Evolutionary conservation across 208 protist genomes (phyloP).

Genomic region (Trypanosoma cruzi): DNA sequence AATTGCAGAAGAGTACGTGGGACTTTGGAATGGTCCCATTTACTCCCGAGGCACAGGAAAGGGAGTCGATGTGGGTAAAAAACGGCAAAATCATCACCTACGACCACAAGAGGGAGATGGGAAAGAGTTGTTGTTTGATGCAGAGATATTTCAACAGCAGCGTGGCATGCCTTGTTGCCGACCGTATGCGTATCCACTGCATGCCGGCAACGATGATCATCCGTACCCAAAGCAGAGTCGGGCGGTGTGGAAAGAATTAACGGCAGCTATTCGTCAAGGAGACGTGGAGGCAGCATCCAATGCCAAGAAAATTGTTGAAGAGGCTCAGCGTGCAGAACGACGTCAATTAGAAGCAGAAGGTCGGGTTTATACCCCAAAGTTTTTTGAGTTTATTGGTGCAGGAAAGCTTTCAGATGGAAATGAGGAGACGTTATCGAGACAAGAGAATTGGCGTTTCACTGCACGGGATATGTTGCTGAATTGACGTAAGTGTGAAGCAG

Average conservation of each 20-base stretch:
- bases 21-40: slow-evolving; percentile 19
- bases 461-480: slow-evolving; percentile 11
- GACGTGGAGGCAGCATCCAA: slow-evolving; percentile 18
- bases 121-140: slow-evolving; percentile 17
- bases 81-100: background rate
- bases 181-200: slow-evolving; percentile 6
- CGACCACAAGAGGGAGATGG: background rate
- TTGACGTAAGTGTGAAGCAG: background rate
- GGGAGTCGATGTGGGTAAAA: background rate
- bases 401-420: background rate
- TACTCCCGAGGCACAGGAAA: background rate
- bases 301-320: slow-evolving; percentile 26
- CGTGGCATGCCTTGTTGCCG: slow-evolving; percentile 9
- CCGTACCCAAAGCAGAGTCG: slow-evolving; percentile 19
- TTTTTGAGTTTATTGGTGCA: slow-evolving; percentile 24
- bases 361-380: slow-evolving; percentile 7
- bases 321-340: slow-evolving; percentile 22
- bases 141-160: slow-evolving; percentile 1
- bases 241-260: slow-evolving; percentile 23
- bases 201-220: background rate
- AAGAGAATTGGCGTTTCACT: slow-evolving; percentile 23
- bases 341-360: slow-evolving; percentile 7
- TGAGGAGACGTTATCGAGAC: slow-evolving; percentile 7
- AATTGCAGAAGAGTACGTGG: slow-evolving; percentile 12
- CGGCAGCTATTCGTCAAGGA: slow-evolving; percentile 18